Conservation (phyloP, 805 yeast genomes). For the Danielia reshetovae region DNA sequence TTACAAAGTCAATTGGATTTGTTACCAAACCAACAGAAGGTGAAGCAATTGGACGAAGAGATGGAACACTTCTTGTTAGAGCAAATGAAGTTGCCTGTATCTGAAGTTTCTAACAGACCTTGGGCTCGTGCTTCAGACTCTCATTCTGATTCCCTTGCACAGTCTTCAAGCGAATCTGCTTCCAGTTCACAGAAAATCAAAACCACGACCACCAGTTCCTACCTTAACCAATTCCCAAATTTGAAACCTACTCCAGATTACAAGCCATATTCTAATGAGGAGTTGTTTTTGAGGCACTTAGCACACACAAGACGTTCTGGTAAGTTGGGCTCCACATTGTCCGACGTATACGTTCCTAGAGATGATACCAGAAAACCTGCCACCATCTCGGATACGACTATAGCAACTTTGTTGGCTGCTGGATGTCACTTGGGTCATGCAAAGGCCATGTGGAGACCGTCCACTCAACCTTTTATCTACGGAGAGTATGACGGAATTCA, state of each 20-base stretch:
- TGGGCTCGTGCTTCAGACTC: slow-evolving; percentile 21
- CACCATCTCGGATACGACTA: slow-evolving; percentile 51
- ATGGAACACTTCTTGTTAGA: slow-evolving; percentile 34
- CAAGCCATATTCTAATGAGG: slow-evolving; percentile 73
- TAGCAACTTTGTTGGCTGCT: slow-evolving; percentile 76
- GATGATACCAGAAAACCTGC: slow-evolving; percentile 60
- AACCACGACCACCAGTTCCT: slow-evolving; percentile 31
- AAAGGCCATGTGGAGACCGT: slow-evolving; percentile 69
- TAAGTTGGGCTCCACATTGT: slow-evolving; percentile 60
- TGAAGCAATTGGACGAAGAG: slow-evolving; percentile 37
- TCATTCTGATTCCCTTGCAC: too few species aligned
- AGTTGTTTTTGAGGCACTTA: slow-evolving; percentile 69
- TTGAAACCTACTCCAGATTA: slow-evolving; percentile 56
- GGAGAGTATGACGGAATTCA: slow-evolving; percentile 91
- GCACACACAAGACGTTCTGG: slow-evolving; percentile 55
- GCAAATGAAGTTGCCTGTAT: slow-evolving; percentile 30
- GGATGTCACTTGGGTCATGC: slow-evolving; percentile 96
- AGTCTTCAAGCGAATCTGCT: slow-evolving; percentile 5
- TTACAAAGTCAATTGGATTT: slow-evolving; percentile 28
- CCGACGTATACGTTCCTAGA: slow-evolving; percentile 66
- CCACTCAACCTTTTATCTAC: slow-evolving; percentile 80
- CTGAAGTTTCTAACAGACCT: slow-evolving; percentile 28
- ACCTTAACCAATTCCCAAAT: slow-evolving; percentile 48
- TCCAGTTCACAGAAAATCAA: slow-evolving; percentile 17
- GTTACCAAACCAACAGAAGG: slow-evolving; percentile 27